Evolutionary conservation across 2,329 filamentous ascomycete species (phyloP).

Genomic region (Sporothrix brunneoviolacea): DNA sequence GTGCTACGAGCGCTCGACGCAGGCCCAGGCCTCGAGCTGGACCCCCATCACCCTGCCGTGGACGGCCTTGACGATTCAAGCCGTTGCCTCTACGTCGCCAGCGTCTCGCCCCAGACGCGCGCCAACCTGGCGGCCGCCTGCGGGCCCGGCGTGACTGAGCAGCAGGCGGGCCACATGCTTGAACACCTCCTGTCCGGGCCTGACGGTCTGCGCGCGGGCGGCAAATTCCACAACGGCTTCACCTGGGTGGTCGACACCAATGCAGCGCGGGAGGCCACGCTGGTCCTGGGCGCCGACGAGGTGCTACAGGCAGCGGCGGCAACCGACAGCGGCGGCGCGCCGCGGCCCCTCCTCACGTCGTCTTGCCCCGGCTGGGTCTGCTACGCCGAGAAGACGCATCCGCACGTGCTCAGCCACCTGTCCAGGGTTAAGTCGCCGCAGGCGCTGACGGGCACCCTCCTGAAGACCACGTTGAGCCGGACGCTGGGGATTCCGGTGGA

Average conservation of each 20-base stretch:
- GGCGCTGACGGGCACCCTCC: constrained; percentile 77
- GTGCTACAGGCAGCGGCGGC: constrained; percentile 40
- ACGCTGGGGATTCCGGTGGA: constrained; percentile 65
- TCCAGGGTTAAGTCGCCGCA: constrained; percentile 91
- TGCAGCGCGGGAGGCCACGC: constrained; percentile 68
- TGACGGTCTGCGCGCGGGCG: constrained; percentile 61
- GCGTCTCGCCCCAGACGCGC: constrained; percentile 83
- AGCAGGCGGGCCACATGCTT: constrained; percentile 73
- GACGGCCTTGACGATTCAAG: constrained; percentile 53
- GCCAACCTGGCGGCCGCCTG: constrained; percentile 84
- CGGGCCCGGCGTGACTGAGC: constrained; percentile 62
- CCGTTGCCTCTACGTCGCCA: constrained; percentile 81
- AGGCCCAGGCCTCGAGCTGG: constrained; percentile 46
- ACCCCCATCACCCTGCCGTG: too few species aligned
- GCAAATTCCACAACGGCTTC: constrained; percentile 69
- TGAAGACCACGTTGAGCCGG: constrained; percentile 79
- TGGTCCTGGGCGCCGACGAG: constrained; percentile 74
- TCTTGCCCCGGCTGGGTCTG: constrained; percentile 98
- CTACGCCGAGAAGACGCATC: constrained; percentile 97
- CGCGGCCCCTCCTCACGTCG: constrained; percentile 64
- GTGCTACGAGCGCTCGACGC: constrained; percentile 77
- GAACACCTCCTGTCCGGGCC: constrained; percentile 68
- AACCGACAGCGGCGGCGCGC: constrained; percentile 16
- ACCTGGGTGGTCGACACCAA: constrained; percentile 90
- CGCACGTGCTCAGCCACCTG: constrained; percentile 83